phyloP scores from a whole-genome alignment of 352 stramenopile species.

The Phytophthora rubi region DNA sequence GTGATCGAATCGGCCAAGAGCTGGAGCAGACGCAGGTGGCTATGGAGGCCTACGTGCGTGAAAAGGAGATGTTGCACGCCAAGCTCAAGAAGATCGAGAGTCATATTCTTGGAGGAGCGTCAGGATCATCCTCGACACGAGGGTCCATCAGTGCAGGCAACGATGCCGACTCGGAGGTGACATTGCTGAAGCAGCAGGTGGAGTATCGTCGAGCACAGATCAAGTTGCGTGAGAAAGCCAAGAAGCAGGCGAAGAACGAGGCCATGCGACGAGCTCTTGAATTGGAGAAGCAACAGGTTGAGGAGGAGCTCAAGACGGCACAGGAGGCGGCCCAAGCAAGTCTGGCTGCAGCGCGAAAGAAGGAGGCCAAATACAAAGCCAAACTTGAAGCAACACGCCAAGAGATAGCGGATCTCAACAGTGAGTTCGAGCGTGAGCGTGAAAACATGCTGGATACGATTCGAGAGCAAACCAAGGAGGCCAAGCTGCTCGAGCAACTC shows the following conservation, averaged over 20 bases:
- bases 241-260: constrained; percentile 70
- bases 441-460: constrained; percentile 89
- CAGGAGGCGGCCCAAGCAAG: constrained; percentile 71
- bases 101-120: constrained; percentile 71
- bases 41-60: constrained; percentile 67
- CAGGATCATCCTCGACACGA: constrained; percentile 21
- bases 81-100: constrained; percentile 86
- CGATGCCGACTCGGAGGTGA: constrained; percentile 68
- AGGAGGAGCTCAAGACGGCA: constrained; percentile 74
- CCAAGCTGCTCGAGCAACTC: constrained; percentile 89
- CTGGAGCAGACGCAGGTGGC: constrained; percentile 73
- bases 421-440: constrained; percentile 87
- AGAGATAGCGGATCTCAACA: constrained; percentile 85
- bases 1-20: constrained; percentile 75
- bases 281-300: constrained; percentile 76
- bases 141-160: constrained; percentile 7
- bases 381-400: constrained; percentile 82
- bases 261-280: constrained; percentile 60
- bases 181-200: constrained; percentile 83
- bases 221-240: constrained; percentile 80
- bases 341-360: constrained; percentile 63
- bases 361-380: constrained; percentile 65
- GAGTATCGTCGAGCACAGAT: constrained; percentile 79
- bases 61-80: constrained; percentile 64
- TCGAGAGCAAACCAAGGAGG: constrained; percentile 89